Base-by-base conservation (phyloP, 345 rosid genomes). In the Populus alba region DNA sequence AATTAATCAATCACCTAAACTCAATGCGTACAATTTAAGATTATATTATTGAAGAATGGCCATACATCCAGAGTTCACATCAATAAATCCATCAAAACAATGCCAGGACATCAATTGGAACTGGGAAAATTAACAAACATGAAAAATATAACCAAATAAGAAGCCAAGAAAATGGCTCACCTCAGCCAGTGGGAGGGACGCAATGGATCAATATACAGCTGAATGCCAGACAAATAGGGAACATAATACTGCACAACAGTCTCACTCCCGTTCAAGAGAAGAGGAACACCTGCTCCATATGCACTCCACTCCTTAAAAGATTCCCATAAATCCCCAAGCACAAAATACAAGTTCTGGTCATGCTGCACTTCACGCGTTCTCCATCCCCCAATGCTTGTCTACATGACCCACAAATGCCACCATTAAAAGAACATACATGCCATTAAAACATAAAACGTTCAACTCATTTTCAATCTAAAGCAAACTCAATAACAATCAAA, bases 151-250 rank as follows among this genome's bases (percentile, higher is more conserved):
- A 65, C 18, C 62, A 76, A 51, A 25, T 23, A 67, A 55, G 33
- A 55, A n/a, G 49, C 37, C 12, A 33, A 43, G 3, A 57, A 25
- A 81, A 77, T 18, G 65, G 31, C 89, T 82, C 78, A 91, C 99
- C 98, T 89, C 49, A 72, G 72, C 76, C 82, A 84, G 6, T 86
- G 75, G 22, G 80, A 82, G 49, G 89, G 84, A 71, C 81, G 88
- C 3, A 80, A 82, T 6, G 91, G 88, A 77, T 91, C 92, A 63
- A 81, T 68, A 80, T 93, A 96, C 75, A 94, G 73, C 85, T 94
- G 98, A 87, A 96, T 91, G 73, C 92, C 98, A 4, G 98, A 96
- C 77, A 94, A 87, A 85, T 89, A 96, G 4, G 99, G 99, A 23
- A 91, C 96, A 83, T 96, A 96, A 68, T 92, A 96, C 84, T 96